Conservation (phyloP, 1,284 basidiomycete species). For the Thelephora terrestris region DNA sequence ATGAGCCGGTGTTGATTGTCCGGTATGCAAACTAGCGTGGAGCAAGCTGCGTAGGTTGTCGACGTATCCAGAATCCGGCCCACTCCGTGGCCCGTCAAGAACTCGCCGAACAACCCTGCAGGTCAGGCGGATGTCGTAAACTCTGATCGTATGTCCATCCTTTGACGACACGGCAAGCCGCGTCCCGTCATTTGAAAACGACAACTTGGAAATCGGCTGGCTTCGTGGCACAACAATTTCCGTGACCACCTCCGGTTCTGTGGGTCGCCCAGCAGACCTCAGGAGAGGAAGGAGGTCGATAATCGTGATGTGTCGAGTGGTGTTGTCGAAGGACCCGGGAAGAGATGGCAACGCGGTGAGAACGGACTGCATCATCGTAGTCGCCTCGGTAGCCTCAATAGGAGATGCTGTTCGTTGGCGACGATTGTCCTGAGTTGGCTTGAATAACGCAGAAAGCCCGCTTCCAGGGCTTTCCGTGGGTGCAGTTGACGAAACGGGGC, state of each 20-base stretch:
- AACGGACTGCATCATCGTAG: constrained; percentile 5
- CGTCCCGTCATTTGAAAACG: constrained; percentile 54
- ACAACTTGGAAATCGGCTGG: constrained; percentile 40
- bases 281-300: constrained; percentile 41
- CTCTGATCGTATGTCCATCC: constrained; percentile 51
- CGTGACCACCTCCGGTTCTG: constrained; percentile 26
- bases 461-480: neutral
- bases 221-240: constrained; percentile 38
- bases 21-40: neutral
- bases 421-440: constrained; percentile 6
- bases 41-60: neutral
- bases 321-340: neutral
- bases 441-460: constrained; percentile 25
- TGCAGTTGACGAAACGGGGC: constrained; percentile 1
- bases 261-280: constrained; percentile 2
- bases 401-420: constrained; percentile 4
- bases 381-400: constrained; percentile 14
- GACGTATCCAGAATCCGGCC: neutral
- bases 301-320: constrained; percentile 38
- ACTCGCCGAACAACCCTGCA: constrained; percentile 17
- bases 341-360: neutral
- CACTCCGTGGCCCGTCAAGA: neutral
- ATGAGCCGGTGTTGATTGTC: constrained; percentile 37
- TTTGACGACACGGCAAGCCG: constrained; percentile 43
- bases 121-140: constrained; percentile 43